Evolutionary conservation across 306 rosid genomes (phyloP), one percentile per base, ranked within the genome.

Genomic region (Senna siamea): DNA sequence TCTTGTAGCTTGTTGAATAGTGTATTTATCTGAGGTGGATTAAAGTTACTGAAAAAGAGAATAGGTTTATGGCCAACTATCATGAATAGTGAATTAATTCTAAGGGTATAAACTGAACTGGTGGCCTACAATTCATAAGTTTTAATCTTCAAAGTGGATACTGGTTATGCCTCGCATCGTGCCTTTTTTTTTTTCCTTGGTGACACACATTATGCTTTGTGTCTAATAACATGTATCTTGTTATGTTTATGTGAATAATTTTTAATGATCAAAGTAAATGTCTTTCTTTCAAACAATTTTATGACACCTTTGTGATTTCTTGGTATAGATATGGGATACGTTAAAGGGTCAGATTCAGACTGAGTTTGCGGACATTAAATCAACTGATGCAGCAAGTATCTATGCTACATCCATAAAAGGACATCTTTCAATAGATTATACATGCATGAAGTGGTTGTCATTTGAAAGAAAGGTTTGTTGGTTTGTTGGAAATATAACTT

Each of bases 341-440:
- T 72, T 91, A 43, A 94, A 82, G 77, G 96, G 95, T 37, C 98
- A 94, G 51, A 69, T 94, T 9, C 96, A 89, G 79, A 87, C 96
- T 1, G 98, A 94, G 81, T 94, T 94, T 65, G 85, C 97, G 2
- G 97, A 91, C 68, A 66, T 93, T 18, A 65, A 80, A 5, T 80
- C 91, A 70, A 74, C 85, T 10, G 89, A 85, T 67, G 80, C 86
- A 34, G 78, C 87, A n/a, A 80, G 77, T 67, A 74, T 73, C 20
- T 81, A 72, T 55, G 67, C 84, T n/a, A 79, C 79, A 48, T 79
- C 86, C 54, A 74, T 70, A 12, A 89, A 84, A 59, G 99, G 97
- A n/a, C 99, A 91, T 57, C 97, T 94, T 40, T 90, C 99, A 4
- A 81, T 94, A 55, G 99, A 94, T 79, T 94, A 89, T 70, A 94